Conservation (phyloP, 768 basidiomycete genomes). For the Calocybe gangraenosa region DNA sequence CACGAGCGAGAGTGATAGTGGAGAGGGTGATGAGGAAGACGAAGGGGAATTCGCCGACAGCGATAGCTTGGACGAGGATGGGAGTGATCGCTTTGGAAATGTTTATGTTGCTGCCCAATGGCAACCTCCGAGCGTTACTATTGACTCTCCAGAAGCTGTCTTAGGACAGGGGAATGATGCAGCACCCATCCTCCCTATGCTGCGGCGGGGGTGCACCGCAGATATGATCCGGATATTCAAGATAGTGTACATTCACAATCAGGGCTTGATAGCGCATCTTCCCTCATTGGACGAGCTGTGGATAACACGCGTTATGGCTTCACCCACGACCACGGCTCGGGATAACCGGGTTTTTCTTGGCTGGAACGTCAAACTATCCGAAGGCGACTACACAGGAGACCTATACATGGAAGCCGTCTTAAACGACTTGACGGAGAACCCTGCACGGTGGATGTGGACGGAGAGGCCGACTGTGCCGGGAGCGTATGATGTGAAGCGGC, state of each 20-base stretch:
- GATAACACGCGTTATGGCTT: conserved; percentile 15
- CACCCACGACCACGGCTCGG: conserved; percentile 18
- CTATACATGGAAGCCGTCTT: conserved; percentile 39
- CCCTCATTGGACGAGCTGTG: conserved; percentile 29
- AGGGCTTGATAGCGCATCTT: conserved; percentile 47
- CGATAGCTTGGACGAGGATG: conserved; percentile 14
- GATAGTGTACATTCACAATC: conserved; percentile 51
- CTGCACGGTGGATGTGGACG: conserved; percentile 30
- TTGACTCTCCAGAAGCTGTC: conserved; percentile 19
- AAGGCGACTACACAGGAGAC: conserved; percentile 40
- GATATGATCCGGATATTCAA: conserved; percentile 54
- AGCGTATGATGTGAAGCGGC: conserved; percentile 27
- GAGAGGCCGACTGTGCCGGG: conserved; percentile 19
- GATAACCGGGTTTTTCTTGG: conserved; percentile 56
- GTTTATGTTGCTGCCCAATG: conserved; percentile 45
- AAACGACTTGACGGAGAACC: conserved; percentile 26
- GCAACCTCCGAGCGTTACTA: conserved; percentile 48
- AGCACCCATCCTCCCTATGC: conserved; percentile 27
- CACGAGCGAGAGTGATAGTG: neutral
- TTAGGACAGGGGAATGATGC: conserved; percentile 23
- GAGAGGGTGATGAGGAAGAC: conserved; percentile 24
- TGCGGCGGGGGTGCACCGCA: conserved; percentile 56
- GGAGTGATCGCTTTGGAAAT: conserved; percentile 15
- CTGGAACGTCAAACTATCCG: conserved; percentile 59
- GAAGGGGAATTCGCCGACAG: conserved; percentile 20